Conservation (phyloP, 2,329 filamentous ascomycete species). For the Aspergillus novofumigatus region DNA sequence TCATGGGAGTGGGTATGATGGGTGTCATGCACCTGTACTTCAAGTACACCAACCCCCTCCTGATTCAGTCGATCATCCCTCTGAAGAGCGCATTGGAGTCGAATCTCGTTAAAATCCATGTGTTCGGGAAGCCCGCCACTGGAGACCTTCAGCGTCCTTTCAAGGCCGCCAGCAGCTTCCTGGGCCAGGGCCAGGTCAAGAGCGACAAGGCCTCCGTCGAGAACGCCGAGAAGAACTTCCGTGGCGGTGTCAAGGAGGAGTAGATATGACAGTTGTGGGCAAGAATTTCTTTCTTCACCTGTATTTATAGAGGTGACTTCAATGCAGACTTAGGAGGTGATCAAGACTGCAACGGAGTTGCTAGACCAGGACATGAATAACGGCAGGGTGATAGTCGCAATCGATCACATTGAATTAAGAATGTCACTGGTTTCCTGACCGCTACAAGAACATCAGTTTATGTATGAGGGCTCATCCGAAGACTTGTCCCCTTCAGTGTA, state of each 20-base stretch:
- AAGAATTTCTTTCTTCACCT: constrained; percentile 6
- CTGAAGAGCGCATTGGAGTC: constrained; percentile 92
- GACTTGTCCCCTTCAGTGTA: too few relatives aligned
- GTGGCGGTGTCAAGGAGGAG: constrained; percentile 49
- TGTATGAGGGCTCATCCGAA: too few relatives aligned
- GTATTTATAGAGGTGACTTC: constrained; percentile 16
- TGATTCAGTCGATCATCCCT: constrained; percentile 98
- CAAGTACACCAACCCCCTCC: constrained; percentile 98
- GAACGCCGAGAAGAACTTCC: constrained; percentile 47
- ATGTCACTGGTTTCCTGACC: background rate
- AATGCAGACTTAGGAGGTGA: constrained; percentile 1
- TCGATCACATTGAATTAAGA: background rate
- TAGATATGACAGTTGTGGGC: constrained; percentile 22
- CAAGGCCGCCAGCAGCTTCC: constrained; percentile 79
- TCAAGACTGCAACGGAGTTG: background rate
- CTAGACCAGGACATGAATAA: background rate
- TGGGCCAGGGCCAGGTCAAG: constrained; percentile 69
- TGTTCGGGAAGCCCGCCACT: constrained; percentile 78
- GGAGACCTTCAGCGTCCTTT: constrained; percentile 95
- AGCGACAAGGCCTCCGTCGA: constrained; percentile 79
- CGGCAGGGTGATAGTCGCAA: background rate
- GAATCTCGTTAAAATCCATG: constrained; percentile 93
- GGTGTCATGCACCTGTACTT: constrained; percentile 97
- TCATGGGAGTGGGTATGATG: constrained; percentile 99
- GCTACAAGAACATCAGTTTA: too few relatives aligned